These are phyloP conservation scores for Polyplosphaeria fusca DNA, from an alignment of 495 filamentous ascomycete genomes.

Conservation along the genomic window DNA sequence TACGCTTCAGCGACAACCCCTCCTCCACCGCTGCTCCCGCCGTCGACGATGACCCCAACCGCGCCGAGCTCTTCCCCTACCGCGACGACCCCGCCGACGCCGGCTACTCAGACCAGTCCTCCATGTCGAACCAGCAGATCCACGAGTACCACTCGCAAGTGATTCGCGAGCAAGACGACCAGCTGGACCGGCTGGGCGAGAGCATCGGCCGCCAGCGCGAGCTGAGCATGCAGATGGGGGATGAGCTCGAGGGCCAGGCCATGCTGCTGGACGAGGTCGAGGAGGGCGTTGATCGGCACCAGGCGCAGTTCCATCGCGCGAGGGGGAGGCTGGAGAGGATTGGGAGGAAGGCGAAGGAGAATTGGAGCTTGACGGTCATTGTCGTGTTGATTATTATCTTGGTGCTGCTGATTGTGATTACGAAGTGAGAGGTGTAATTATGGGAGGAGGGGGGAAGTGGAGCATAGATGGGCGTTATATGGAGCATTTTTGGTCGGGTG, in stretches of 20 bases:
- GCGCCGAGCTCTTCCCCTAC: conserved; percentile 65
- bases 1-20: conserved; percentile 80
- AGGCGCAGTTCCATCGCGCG: conserved; percentile 68
- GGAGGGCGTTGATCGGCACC: conserved; percentile 74
- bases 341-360: conserved; percentile 39
- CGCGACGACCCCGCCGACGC: conserved; percentile 53
- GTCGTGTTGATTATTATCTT: conserved; percentile 42
- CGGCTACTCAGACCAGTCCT: conserved; percentile 53
- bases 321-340: conserved; percentile 52
- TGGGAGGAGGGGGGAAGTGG: neutral
- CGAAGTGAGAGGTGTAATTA: conserved; percentile 32
- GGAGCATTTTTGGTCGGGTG: neutral
- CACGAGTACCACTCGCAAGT: conserved; percentile 78
- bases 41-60: conserved; percentile 53
- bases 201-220: conserved; percentile 90
- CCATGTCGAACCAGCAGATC: conserved; percentile 79
- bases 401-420: conserved; percentile 43
- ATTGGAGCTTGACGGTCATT: conserved; percentile 44
- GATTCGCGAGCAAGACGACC: conserved; percentile 83
- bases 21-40: conserved; percentile 38
- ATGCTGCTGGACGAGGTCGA: conserved; percentile 87
- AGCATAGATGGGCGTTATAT: conserved; percentile 1
- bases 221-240: conserved; percentile 90
- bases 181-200: conserved; percentile 79
- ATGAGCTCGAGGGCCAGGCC: conserved; percentile 90